Conservation (phyloP, 345 rosid species). For the Boechera divaricarpa region DNA sequence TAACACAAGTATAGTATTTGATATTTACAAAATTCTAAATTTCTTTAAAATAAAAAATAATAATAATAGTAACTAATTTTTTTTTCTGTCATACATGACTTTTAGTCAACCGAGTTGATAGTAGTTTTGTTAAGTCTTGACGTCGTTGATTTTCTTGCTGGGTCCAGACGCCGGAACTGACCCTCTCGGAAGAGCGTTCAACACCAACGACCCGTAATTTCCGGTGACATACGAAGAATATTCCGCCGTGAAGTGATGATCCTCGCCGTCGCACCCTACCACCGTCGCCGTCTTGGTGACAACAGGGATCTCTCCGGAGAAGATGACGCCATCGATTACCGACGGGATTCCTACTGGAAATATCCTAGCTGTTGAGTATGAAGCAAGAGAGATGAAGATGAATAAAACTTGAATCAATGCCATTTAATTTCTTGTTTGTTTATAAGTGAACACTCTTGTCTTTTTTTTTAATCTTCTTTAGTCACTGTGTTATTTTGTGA, state of each 20-base stretch:
- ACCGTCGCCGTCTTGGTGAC: slow-evolving; percentile 16
- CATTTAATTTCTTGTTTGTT: slow-evolving; percentile 24
- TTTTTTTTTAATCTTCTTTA: background rate
- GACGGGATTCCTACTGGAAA: background rate
- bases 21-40: background rate
- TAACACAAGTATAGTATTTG: background rate
- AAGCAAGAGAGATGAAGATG: slow-evolving; percentile 6
- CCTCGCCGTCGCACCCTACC: slow-evolving; percentile 31
- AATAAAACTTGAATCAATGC: slow-evolving; percentile 21
- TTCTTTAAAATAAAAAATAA: background rate
- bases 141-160: slow-evolving; percentile 52
- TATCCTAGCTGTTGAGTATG: slow-evolving; percentile 28
- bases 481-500: background rate
- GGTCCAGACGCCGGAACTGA: slow-evolving; percentile 57
- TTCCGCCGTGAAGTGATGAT: slow-evolving; percentile 12
- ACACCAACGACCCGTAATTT: slow-evolving; percentile 53
- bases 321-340: slow-evolving; percentile 21
- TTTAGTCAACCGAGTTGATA: background rate
- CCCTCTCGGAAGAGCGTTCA: slow-evolving; percentile 69
- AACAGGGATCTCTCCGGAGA: slow-evolving; percentile 21
- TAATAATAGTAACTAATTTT: background rate
- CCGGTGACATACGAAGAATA: slow-evolving; percentile 19
- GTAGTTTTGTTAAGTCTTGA: slow-evolving; percentile 46
- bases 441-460: background rate
- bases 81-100: background rate